Conservation (phyloP, 73 alveolate species). For the Breviolum minutum region DNA sequence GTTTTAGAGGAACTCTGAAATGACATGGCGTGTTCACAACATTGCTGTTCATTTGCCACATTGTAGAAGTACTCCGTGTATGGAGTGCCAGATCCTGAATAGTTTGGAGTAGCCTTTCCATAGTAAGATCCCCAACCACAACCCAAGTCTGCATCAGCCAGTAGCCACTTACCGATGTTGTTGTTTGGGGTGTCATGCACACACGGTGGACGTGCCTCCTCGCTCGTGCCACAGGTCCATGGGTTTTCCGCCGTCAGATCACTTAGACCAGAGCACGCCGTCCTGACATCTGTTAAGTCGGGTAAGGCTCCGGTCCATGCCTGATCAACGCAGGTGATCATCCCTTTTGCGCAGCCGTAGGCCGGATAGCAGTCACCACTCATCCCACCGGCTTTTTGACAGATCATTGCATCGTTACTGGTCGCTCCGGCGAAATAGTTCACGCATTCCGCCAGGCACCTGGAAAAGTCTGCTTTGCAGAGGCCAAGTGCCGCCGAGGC, state of each 20-base stretch:
- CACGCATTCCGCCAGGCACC: constrained; percentile 61
- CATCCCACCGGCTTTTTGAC: constrained; percentile 59
- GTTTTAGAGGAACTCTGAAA: constrained; percentile 24
- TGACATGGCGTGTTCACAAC: constrained; percentile 64
- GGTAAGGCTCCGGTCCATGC: constrained; percentile 15
- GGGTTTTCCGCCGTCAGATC: constrained; percentile 22
- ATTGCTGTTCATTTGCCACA: constrained; percentile 22
- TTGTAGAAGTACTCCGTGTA: not conserved
- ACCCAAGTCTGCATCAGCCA: constrained; percentile 42
- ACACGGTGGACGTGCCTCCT: constrained; percentile 39
- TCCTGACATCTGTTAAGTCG: constrained; percentile 1
- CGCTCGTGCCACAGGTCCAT: constrained; percentile 58
- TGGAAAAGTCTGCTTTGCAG: not conserved
- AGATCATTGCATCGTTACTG: constrained; percentile 19
- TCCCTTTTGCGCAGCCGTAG: constrained; percentile 61
- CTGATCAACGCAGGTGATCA: constrained; percentile 80
- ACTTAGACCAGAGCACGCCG: constrained; percentile 23
- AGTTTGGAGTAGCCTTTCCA: not conserved
- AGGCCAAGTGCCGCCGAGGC: no score
- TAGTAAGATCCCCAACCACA: constrained; percentile 87
- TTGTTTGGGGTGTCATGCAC: not conserved
- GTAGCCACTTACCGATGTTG: constrained; percentile 48
- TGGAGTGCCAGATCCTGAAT: not conserved
- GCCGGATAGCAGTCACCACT: constrained; percentile 52
- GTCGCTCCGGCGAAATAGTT: constrained; percentile 43